A percentile compares a stretch with the other conserved stretches of the same genome.
Conservation (phyloP, 768 basidiomycete genomes). For the Lactarius vividus region DNA sequence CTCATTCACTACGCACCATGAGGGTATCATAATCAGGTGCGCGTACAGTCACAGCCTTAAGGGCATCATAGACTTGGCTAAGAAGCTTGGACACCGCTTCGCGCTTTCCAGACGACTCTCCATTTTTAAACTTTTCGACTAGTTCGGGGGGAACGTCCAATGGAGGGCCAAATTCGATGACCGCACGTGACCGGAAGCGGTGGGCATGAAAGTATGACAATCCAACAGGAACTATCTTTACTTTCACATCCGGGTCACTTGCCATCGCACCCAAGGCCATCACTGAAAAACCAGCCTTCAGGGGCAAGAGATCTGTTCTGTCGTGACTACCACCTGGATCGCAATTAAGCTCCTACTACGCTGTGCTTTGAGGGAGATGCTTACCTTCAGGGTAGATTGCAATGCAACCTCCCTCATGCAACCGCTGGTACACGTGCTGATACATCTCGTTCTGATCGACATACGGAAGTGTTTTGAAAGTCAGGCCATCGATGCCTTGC, state of each 20-base stretch:
- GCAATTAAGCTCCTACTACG: conserved; percentile 7
- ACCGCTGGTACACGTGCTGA: conserved; percentile 80
- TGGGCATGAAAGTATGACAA: conserved; percentile 36
- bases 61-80: conserved; percentile 84
- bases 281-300: conserved; percentile 96
- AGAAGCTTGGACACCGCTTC: conserved; percentile 88
- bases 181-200: conserved; percentile 93
- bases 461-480: conserved; percentile 82
- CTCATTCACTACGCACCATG: conserved; percentile 59
- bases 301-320: conserved; percentile 89
- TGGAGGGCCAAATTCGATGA: conserved; percentile 93
- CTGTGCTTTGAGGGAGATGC: conserved; percentile 22
- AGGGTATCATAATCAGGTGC: conserved; percentile 97
- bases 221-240: conserved; percentile 84
- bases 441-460: conserved; percentile 97
- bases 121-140: conserved; percentile 87
- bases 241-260: conserved; percentile 75
- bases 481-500: conserved; percentile 60
- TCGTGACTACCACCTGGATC: conserved; percentile 94
- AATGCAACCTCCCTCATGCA: conserved; percentile 85
- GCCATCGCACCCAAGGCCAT: conserved; percentile 99
- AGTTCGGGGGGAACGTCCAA: conserved; percentile 82
- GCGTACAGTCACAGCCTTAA: conserved; percentile 94
- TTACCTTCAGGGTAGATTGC: conserved; percentile 98
- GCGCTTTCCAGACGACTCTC: conserved; percentile 76